Base-by-base conservation (phyloP, 768 basidiomycete species). In the Leccinum ochraceum region DNA sequence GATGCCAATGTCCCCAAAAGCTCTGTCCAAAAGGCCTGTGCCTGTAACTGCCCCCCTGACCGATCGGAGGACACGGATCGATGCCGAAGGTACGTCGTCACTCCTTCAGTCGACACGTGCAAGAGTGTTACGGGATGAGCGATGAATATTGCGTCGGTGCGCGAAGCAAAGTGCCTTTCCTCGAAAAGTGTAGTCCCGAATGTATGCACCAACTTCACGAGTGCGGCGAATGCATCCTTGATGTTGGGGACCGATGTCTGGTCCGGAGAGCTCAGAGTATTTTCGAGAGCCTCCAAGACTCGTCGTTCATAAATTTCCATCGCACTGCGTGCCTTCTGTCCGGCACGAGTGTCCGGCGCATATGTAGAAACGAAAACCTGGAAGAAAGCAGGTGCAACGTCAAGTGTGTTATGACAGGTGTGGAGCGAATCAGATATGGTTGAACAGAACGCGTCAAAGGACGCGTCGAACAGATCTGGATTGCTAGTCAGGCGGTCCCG, bases 141-240 rank as follows among this genome's bases (percentile, higher is more conserved):
- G 3, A 65, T 57, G 17, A 84, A 69, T 6, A 84, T 71, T 3
- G 63, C 65, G 62, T 90, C 86, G 11, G 84, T 67, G 37, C 71
- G 71, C 69, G 76, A 63, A 6, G 81, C 67, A 50, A 86, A 76
- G 6, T 67, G 62, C 5, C 39, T 63, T 44, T 86, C 78, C 2
- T 72, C 60, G 59, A 87, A 87, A 14, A 90, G 66, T 0, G 76
- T 72, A 7, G 77, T 71, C 2, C 82, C 82, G 61, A 90, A 89
- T 6, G 78, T 75, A 10, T 80, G 76, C 46, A 90, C 65, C 36
- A 88, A 71, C 42, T 74, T 74, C 14, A 80, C 75, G 60, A 74
- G 56, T 39, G 59, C 59, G 8, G 66, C 64, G 5, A 82, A 62
- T n/a, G 78, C 66, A 0, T 50, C 48, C 44, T 56, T 65, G 16